A percentile compares a stretch with the other conserved stretches of the same genome.
Evolutionary conservation across 176 grass and related monocot species (phyloP).

Genomic region (Avena insularis): DNA sequence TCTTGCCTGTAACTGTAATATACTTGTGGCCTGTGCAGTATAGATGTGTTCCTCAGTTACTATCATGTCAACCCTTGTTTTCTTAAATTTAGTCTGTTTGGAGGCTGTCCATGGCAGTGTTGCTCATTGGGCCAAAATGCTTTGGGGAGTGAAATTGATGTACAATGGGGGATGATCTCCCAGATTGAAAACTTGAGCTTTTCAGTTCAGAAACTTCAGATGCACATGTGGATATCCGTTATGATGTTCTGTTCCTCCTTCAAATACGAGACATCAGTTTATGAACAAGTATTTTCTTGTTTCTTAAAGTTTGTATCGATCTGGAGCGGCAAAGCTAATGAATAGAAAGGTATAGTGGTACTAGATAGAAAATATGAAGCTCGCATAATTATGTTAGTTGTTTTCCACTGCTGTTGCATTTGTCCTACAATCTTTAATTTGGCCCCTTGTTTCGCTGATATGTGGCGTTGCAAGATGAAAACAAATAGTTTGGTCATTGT

Average conservation of each 20-base stretch:
- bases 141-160: neutral
- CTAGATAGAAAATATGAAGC: slow-evolving; percentile 9
- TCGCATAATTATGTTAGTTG: neutral
- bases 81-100: neutral
- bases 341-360: slow-evolving; percentile 16
- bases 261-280: neutral
- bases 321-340: neutral
- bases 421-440: slow-evolving; percentile 25
- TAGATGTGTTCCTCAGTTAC: slow-evolving; percentile 1
- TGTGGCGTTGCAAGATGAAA: slow-evolving; percentile 12
- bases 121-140: neutral
- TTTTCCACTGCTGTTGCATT: slow-evolving; percentile 18
- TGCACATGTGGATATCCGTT: slow-evolving; percentile 24
- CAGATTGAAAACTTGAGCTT: slow-evolving; percentile 2
- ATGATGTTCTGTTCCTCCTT: slow-evolving; percentile 5
- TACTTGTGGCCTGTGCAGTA: neutral
- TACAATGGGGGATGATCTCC: neutral
- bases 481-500: slow-evolving; percentile 10
- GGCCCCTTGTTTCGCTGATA: slow-evolving; percentile 24
- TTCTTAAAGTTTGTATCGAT: neutral
- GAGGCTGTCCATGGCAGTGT: slow-evolving; percentile 4
- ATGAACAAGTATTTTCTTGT: slow-evolving; percentile 1
- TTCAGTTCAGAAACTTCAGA: neutral
- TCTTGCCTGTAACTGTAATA: neutral
- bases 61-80: slow-evolving; percentile 19